phyloP scores from a whole-genome alignment of 371 early-diverging fungal genomes.

The Funneliformis caledonium region DNA sequence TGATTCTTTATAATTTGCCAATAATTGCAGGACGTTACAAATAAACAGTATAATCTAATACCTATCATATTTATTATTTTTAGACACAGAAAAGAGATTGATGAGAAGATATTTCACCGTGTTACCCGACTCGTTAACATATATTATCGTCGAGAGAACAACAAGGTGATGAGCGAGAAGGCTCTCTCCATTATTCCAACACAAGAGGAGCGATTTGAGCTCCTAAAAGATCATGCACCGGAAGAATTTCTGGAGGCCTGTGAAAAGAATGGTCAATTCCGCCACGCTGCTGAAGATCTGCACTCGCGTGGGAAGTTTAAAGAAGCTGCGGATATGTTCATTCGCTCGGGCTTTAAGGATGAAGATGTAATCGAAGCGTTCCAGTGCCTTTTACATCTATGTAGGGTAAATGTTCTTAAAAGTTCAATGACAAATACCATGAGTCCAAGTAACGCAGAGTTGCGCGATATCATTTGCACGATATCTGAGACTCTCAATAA shows the following conservation, averaged over 20 bases:
- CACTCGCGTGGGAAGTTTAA: constrained; percentile 8
- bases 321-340: constrained; percentile 7
- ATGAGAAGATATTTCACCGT: constrained; percentile 9
- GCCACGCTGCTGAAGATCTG: background rate
- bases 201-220: constrained; percentile 1
- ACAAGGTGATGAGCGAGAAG: constrained; percentile 27
- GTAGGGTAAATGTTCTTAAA: background rate
- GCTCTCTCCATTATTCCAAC: constrained; percentile 4
- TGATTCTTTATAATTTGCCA: background rate
- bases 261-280: background rate
- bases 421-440: background rate
- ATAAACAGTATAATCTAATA: background rate
- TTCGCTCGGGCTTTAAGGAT: background rate
- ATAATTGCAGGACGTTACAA: background rate
- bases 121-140: constrained; percentile 21
- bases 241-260: constrained; percentile 25
- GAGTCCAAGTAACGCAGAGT: background rate
- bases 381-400: background rate
- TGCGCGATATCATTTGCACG: no score
- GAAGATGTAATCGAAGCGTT: constrained; percentile 1
- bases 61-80: background rate
- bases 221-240: constrained; percentile 28
- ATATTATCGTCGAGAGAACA: constrained; percentile 7
- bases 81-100: constrained; percentile 24
- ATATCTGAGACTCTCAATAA: background rate